Evolutionary conservation across 2,329 filamentous ascomycete species (phyloP).

Genomic region (Verticillium tricorpus): DNA sequence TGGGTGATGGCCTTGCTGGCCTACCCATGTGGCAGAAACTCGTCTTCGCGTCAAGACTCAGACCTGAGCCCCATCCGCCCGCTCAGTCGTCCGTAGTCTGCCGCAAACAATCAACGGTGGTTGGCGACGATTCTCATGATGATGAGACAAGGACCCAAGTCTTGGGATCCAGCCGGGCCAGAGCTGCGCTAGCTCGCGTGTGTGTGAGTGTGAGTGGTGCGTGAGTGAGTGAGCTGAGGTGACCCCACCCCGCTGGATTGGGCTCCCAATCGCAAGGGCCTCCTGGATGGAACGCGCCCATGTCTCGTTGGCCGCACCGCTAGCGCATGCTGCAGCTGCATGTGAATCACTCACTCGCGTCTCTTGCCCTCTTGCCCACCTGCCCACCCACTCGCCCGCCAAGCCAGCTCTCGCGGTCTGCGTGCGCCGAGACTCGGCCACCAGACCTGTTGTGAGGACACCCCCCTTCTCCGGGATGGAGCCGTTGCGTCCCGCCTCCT

Average conservation of each 20-base stretch:
- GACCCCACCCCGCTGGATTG: background rate
- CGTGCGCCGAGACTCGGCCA: background rate
- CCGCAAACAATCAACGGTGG: no score
- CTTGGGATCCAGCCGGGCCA: background rate
- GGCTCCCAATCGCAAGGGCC: background rate
- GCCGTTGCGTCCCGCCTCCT: background rate
- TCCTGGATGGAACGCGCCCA: background rate
- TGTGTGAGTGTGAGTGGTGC: background rate
- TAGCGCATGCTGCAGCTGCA: background rate
- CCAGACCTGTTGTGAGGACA: background rate
- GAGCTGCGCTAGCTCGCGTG: background rate
- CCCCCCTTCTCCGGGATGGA: background rate
- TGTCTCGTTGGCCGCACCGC: background rate
- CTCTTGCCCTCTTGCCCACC: background rate
- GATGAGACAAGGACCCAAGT: background rate
- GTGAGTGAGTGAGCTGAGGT: background rate
- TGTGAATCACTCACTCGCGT: slow-evolving; percentile 1
- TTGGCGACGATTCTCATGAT: background rate
- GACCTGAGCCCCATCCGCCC: background rate
- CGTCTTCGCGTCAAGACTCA: background rate
- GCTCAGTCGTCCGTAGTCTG: background rate
- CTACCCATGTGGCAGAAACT: background rate
- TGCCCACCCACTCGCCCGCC: no score
- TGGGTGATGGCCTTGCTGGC: background rate
- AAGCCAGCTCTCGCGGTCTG: background rate